These are phyloP conservation scores for Sporisorium exsertum DNA, from an alignment of 1,284 basidiomycete species.

Conservation along the genomic window DNA sequence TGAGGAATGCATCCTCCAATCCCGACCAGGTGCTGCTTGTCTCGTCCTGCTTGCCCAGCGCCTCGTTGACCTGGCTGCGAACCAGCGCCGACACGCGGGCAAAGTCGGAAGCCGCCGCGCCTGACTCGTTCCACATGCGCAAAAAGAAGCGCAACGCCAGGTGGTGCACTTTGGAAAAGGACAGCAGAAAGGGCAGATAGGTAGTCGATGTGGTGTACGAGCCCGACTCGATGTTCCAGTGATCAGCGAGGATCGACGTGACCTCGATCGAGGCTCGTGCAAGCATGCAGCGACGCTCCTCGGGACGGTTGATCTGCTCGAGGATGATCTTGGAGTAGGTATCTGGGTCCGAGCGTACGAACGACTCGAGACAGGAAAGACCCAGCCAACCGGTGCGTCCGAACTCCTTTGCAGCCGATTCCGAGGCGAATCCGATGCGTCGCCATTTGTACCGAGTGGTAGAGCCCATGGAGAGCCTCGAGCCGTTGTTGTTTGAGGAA, in stretches of 20 bases:
- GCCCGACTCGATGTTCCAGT: conserved; percentile 55
- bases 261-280: conserved; percentile 87
- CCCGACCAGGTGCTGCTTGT: conserved; percentile 80
- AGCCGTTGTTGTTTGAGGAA: conserved; percentile 70
- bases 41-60: conserved; percentile 77
- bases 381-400: conserved; percentile 79
- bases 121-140: conserved; percentile 94
- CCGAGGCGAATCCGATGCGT: conserved; percentile 81
- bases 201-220: conserved; percentile 82
- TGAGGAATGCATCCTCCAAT: conserved; percentile 85
- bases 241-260: conserved; percentile 74
- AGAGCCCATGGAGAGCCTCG: conserved; percentile 68
- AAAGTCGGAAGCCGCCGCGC: conserved; percentile 77
- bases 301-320: conserved; percentile 84
- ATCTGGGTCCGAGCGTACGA: conserved; percentile 79
- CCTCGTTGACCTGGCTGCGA: conserved; percentile 77
- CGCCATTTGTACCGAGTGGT: conserved; percentile 77
- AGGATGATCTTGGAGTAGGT: conserved; percentile 87
- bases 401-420: conserved; percentile 85
- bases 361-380: conserved; percentile 79
- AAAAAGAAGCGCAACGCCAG: conserved; percentile 89
- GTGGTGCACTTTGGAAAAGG: conserved; percentile 82
- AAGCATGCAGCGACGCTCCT: conserved; percentile 84
- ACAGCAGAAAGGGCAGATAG: conserved; percentile 90
- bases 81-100: conserved; percentile 83